Evolutionary conservation across 441 rosid species (phyloP).

Genomic region (Codiaeum variegatum): DNA sequence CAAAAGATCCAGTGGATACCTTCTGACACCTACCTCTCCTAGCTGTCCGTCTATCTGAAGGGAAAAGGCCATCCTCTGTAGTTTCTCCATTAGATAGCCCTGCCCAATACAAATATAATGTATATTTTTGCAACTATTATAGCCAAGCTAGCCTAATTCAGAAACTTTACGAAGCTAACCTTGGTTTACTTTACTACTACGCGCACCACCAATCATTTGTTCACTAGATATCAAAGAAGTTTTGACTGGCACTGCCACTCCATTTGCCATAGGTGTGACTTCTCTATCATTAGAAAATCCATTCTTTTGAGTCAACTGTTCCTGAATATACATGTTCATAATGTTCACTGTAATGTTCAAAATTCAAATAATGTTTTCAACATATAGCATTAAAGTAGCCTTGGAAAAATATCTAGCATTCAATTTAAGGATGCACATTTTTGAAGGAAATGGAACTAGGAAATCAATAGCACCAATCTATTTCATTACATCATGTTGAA

Average conservation of each 20-base stretch:
- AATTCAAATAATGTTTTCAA: background rate
- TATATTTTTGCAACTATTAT: slow-evolving; percentile 10
- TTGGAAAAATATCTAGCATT: background rate
- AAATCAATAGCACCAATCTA: background rate
- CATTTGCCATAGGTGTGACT: slow-evolving; percentile 22
- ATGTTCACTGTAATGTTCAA: slow-evolving; percentile 10
- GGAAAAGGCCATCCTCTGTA: slow-evolving; percentile 43
- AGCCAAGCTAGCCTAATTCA: slow-evolving; percentile 7
- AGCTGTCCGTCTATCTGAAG: slow-evolving; percentile 50
- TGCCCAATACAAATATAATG: slow-evolving; percentile 29
- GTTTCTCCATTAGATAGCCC: slow-evolving; percentile 39
- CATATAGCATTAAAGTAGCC: background rate
- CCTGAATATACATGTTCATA: slow-evolving; percentile 28
- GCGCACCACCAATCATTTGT: slow-evolving; percentile 16
- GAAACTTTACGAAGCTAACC: slow-evolving; percentile 33
- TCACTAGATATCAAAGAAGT: slow-evolving; percentile 10
- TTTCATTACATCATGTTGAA: slow-evolving; percentile 9
- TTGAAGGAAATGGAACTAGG: slow-evolving; percentile 12
- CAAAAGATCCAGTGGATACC: slow-evolving; percentile 50
- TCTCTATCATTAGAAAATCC: slow-evolving; percentile 31
- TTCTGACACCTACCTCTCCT: slow-evolving; percentile 79
- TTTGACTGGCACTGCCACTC: slow-evolving; percentile 18
- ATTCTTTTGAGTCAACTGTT: slow-evolving; percentile 28
- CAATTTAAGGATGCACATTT: background rate
- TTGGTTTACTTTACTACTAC: slow-evolving; percentile 29